These are phyloP conservation scores for Angomonas desouzai DNA, from an alignment of 208 protist genomes.

Conservation along the genomic window DNA sequence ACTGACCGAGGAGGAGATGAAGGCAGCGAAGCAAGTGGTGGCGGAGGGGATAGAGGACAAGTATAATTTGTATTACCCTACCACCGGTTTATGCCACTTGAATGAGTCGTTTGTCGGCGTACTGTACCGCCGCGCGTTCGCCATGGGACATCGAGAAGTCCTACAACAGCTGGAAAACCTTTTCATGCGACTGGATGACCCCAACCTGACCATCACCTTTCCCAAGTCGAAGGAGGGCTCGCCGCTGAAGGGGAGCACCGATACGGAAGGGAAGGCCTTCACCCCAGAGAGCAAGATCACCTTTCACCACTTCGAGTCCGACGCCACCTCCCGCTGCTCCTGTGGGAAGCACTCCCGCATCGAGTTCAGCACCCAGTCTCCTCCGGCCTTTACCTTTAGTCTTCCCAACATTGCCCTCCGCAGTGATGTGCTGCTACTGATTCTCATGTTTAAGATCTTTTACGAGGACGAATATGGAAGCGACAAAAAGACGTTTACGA, in stretches of 20 bases:
- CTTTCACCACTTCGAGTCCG: conserved; percentile 80
- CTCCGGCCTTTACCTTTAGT: conserved; percentile 36
- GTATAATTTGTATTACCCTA: conserved; percentile 66
- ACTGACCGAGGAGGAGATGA: conserved; percentile 22
- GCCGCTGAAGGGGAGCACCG: conserved; percentile 4
- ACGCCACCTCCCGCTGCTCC: conserved; percentile 34
- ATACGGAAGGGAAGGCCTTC: background rate
- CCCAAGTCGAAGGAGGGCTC: background rate
- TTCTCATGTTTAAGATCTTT: conserved; percentile 50
- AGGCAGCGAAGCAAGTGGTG: conserved; percentile 31
- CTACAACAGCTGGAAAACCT: conserved; percentile 79
- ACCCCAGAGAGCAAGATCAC: conserved; percentile 30
- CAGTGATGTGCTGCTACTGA: conserved; percentile 65
- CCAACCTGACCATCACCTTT: background rate
- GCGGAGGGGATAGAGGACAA: conserved; percentile 70
- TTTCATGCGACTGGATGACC: conserved; percentile 43
- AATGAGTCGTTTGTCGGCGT: conserved; percentile 76
- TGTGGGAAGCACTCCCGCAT: conserved; percentile 45
- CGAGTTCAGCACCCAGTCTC: conserved; percentile 41
- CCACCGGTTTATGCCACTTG: conserved; percentile 43
- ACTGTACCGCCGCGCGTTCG: conserved; percentile 66
- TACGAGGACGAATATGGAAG: conserved; percentile 17
- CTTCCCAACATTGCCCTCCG: conserved; percentile 40
- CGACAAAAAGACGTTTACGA: conserved; percentile 18
- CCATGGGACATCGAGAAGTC: conserved; percentile 40